Base-by-base conservation (phyloP, 1,284 basidiomycete species). In the Trichosporon faecale region DNA sequence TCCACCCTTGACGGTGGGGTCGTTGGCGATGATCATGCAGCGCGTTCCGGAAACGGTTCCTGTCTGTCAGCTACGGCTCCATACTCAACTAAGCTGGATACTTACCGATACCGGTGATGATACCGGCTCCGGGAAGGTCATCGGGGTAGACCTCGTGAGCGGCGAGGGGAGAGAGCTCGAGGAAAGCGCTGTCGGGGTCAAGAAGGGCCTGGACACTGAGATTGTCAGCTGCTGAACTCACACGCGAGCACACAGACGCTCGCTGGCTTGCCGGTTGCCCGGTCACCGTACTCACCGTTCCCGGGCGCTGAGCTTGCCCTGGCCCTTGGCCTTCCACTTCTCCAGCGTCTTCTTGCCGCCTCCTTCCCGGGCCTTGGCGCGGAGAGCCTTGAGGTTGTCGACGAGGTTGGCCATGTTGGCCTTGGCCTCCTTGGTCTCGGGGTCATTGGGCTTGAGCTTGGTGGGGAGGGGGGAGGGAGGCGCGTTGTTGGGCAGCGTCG, bases 1-100 rank as follows among this genome's bases (percentile, higher is more conserved):
- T 1, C 94, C 94, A 35, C 94, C 94, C 80, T 95, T 95, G 52
- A 95, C 94, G 1, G 93, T 95, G 31, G 94, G 91, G 79, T 98
- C 95, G 82, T 98, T 98, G 49, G 94, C 91, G 12, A 97, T 90
- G 9, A 98, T 84, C 80, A 97, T 90, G 79, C 93, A 95, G 80
- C 95, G 92, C 69, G 88, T 86, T 2, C 92, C 94, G 21, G 90
- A 88, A 65, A 97, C 90, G 65, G 79, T 73, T 40, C 77, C 77
- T 78, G 67, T 16, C 6, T n/a, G 67, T 71, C 25, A 71, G 64
- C 37, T 18, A 2, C 11, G 14, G 2, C 2, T 21, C 18, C 23
- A 4, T n/a, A 2, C 7, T 2, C 0, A 25, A 11, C 21, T 12
- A 5, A 12, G 12, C 23, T 25, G 12, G 37, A 14, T 4, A 72